Percentiles rank a stretch among this genome's conserved stretches.
Evolutionary conservation across 768 basidiomycete species (phyloP).

Genomic region (Termitomyces sp.): DNA sequence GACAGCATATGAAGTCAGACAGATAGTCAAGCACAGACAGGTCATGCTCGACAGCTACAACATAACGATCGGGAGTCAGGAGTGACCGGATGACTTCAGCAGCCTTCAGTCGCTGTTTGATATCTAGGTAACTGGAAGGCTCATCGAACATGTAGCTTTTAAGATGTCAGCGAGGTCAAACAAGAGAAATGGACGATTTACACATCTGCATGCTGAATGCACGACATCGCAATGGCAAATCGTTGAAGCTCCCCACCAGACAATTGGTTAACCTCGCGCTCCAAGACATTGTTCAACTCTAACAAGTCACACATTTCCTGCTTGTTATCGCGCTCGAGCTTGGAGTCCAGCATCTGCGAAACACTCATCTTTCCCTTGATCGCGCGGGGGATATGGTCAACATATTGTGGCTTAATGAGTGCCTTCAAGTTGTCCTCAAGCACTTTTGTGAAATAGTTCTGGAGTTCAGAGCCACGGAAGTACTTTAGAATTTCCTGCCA

Average conservation of each 20-base stretch:
- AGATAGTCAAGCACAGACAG: conserved; percentile 96
- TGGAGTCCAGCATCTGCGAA: conserved; percentile 85
- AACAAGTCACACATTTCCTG: conserved; percentile 80
- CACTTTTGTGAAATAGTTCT: conserved; percentile 99
- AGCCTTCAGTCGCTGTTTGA: conserved; percentile 91
- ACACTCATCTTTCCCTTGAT: conserved; percentile 91
- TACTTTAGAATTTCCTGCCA: conserved; percentile 99
- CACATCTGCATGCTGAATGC: conserved; percentile 94
- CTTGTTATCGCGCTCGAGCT: conserved; percentile 87
- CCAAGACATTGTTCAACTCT: conserved; percentile 81
- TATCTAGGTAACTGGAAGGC: conserved; percentile 96
- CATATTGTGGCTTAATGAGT: conserved; percentile 99
- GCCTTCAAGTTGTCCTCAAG: conserved; percentile 98
- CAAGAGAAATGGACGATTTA: conserved; percentile 33
- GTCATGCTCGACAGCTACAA: conserved; percentile 98
- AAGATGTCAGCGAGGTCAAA: neutral
- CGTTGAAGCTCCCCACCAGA: conserved; percentile 97
- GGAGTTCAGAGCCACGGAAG: conserved; percentile 97
- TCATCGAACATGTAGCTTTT: conserved; percentile 97
- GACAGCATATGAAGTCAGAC: conserved; percentile 95
- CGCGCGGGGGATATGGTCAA: conserved; percentile 95
- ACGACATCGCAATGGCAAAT: conserved; percentile 97
- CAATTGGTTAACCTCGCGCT: conserved; percentile 79
- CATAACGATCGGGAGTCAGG: conserved; percentile 79
- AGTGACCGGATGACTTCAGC: conserved; percentile 92